Evolutionary conservation across 352 stramenopile species (phyloP), one percentile per base, ranked within the genome.

Genomic region (Globisporangium nodosum): DNA sequence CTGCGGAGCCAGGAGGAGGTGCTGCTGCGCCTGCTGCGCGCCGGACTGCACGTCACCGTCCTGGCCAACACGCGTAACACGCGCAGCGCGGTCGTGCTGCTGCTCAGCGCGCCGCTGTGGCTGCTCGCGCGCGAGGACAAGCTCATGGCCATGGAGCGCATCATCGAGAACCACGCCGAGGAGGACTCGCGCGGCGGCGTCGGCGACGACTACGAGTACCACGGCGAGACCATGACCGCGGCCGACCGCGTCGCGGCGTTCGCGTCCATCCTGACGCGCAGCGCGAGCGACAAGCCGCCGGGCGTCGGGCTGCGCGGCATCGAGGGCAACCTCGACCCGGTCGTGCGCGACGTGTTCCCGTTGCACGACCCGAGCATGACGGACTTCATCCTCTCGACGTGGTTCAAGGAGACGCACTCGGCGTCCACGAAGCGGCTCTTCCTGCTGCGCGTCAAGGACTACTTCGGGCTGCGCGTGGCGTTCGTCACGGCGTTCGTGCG

Each of bases 401-500:
- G 73, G 76, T 80, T 67, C 60, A 74, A 74, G 35, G 63, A 83
- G 55, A 78, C 63, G 16, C 64, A 74, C 54, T 69, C 66, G 55
- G 64, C 68, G 48, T 63, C 59, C 20, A 76, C 66, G 35, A 76
- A 74, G 35, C 73, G 73, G 2, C 65, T 87, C 8, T 81, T 85
- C 49, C 47, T 87, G 8, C 54, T 85, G 51, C 74, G 76, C 15
- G 64, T 81, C 58, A 87, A 87, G 52, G 74, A 87, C 53, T 82
- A 87, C 61, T 87, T 84, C 63, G 76, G 76, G 0, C 52, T 87
- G 27, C 76, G 71, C 45, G 68, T 87, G 47, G 76, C 76, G 12
- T 87, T 87, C 65, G 81, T 78, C 63, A 75, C 65, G 27, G 76
- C 76, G 7, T 87, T 85, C 31, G 71, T 83, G 46, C 74, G 74